Conservation (phyloP, 1,284 basidiomycete species). For the Xerocomus minutiporus region DNA sequence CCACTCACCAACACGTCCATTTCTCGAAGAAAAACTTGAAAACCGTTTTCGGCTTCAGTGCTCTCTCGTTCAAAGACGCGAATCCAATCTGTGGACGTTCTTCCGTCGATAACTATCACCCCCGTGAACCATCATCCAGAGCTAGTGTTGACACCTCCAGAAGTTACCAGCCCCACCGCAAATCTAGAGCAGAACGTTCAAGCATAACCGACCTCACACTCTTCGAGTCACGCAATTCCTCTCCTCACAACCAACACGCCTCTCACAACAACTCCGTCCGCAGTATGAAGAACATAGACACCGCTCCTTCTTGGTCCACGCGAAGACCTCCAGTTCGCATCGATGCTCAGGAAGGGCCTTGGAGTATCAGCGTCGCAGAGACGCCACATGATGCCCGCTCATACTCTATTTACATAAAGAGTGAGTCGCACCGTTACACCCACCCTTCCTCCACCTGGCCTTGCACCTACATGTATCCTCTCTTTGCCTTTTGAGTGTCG, state of each 20-base stretch:
- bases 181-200: slow-evolving; percentile 29
- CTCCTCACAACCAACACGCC: slow-evolving; percentile 33
- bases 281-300: slow-evolving; percentile 37
- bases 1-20: slow-evolving; percentile 34
- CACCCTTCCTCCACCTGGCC: slow-evolving; percentile 22
- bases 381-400: slow-evolving; percentile 54
- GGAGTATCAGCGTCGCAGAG: slow-evolving; percentile 73
- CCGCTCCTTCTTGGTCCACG: slow-evolving; percentile 33
- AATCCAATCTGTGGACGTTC: slow-evolving; percentile 25
- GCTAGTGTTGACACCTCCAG: slow-evolving; percentile 33
- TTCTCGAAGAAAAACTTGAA: slow-evolving; percentile 41
- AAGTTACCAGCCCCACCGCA: slow-evolving; percentile 24
- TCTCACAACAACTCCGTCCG: slow-evolving; percentile 28
- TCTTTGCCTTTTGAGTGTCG: slow-evolving; percentile 22
- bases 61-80: slow-evolving; percentile 32
- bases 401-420: slow-evolving; percentile 69
- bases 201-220: slow-evolving; percentile 37
- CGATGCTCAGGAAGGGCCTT: slow-evolving; percentile 63
- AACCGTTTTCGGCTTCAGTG: slow-evolving; percentile 38
- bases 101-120: slow-evolving; percentile 27
- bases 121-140: slow-evolving; percentile 25
- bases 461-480: slow-evolving; percentile 19
- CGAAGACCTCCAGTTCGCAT: slow-evolving; percentile 44
- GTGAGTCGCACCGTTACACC: slow-evolving; percentile 40
- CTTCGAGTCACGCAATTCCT: slow-evolving; percentile 32